Conservation (phyloP, 108 stramenopile genomes). For the Hondaea fermentalgiana region DNA sequence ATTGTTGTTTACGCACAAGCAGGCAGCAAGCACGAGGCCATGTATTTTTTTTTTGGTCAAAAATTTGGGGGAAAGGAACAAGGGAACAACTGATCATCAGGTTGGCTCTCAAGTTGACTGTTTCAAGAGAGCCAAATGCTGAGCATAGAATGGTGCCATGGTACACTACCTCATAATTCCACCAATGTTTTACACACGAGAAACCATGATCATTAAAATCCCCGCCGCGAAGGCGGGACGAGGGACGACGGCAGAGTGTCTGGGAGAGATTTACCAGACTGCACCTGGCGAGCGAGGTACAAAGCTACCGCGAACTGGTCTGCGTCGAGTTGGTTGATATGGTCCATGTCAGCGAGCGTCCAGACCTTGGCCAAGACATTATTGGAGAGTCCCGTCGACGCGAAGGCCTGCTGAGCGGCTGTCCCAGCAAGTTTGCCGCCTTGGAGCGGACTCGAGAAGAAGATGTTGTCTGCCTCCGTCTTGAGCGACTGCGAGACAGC, state of each 20-base stretch:
- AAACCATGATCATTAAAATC: neutral
- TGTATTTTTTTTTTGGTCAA: too few relatives aligned
- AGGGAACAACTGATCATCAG: too few relatives aligned
- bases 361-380: neutral
- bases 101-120: too few relatives aligned
- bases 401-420: neutral
- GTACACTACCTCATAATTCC: too few relatives aligned
- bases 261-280: slow-evolving; percentile 35
- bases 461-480: neutral
- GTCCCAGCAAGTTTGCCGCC: neutral
- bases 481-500: neutral
- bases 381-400: neutral
- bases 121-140: too few relatives aligned
- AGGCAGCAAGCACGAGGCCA: too few relatives aligned
- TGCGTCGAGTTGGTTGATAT: slow-evolving; percentile 26
- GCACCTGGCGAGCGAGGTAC: slow-evolving; percentile 36
- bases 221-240: slow-evolving; percentile 26
- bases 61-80: too few relatives aligned
- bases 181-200: too few relatives aligned
- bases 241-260: slow-evolving; percentile 29
- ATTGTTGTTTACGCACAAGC: too few relatives aligned
- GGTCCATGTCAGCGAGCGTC: slow-evolving; percentile 24
- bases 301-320: slow-evolving; percentile 47
- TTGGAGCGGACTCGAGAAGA: neutral
- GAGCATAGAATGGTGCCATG: too few relatives aligned